phyloP scores from a whole-genome alignment of 2,329 filamentous ascomycete species.

The Penicillium sp. region DNA sequence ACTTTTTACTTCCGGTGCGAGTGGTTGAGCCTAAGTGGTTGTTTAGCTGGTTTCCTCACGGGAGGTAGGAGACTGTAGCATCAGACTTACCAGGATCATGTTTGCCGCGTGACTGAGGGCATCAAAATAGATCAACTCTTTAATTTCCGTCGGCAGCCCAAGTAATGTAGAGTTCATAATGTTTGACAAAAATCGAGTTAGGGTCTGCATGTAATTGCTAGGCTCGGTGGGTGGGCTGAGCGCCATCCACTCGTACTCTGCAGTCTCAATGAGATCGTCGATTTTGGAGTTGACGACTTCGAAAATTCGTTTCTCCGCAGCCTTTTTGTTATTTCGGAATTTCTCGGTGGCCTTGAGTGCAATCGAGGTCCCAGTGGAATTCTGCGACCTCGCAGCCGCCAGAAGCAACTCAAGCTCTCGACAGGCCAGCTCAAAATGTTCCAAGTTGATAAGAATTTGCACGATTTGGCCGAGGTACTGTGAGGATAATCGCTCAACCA shows the following conservation, averaged over 20 bases:
- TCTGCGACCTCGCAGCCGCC: conserved; percentile 78
- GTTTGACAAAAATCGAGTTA: conserved; percentile 88
- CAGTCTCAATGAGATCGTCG: conserved; percentile 92
- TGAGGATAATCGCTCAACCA: conserved; percentile 82
- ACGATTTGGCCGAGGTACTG: conserved; percentile 98
- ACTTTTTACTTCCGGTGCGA: conserved; percentile 73
- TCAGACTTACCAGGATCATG: conserved; percentile 67
- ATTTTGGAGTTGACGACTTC: conserved; percentile 99
- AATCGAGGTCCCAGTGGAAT: conserved; percentile 73
- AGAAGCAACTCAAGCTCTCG: conserved; percentile 83
- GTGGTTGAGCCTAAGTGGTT: conserved; percentile 62
- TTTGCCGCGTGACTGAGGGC: conserved; percentile 86
- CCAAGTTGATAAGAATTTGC: conserved; percentile 94
- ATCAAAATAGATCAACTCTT: conserved; percentile 97
- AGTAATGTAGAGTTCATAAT: conserved; percentile 96
- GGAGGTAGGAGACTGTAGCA: conserved; percentile 2
- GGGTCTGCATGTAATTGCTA: conserved; percentile 90
- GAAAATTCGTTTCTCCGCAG: conserved; percentile 94
- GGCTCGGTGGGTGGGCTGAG: conserved; percentile 66
- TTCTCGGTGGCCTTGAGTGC: conserved; percentile 78
- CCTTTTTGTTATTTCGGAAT: conserved; percentile 89
- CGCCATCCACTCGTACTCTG: conserved; percentile 88
- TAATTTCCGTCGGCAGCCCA: conserved; percentile 91
- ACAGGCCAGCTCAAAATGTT: conserved; percentile 94
- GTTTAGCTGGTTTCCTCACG: conserved; percentile 10